phyloP scores from a whole-genome alignment of 2,329 filamentous ascomycete genomes.

The Fusarium lateritium region DNA sequence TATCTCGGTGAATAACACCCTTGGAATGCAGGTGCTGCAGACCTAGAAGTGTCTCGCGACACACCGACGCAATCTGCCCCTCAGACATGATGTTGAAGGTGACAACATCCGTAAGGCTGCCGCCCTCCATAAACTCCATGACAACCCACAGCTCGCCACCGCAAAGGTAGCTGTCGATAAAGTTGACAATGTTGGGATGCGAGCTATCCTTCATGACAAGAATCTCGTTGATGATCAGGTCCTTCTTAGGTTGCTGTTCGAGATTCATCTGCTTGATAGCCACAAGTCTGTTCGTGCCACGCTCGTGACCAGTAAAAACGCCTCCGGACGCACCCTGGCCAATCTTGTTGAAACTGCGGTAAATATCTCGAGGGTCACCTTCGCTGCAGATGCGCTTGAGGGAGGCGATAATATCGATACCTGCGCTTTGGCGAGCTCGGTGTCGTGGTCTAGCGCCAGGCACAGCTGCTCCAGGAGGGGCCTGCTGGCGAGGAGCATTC shows the following conservation, averaged over 20 bases:
- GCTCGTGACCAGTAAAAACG: slow-evolving; percentile 92
- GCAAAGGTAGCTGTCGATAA: slow-evolving; percentile 96
- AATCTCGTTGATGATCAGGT: slow-evolving; percentile 99
- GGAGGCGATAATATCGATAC: slow-evolving; percentile 84
- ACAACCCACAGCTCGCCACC: slow-evolving; percentile 96
- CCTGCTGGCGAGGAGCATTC: slow-evolving; percentile 56
- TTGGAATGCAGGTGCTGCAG: slow-evolving; percentile 97
- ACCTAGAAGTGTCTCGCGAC: slow-evolving; percentile 91
- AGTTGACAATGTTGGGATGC: slow-evolving; percentile 99
- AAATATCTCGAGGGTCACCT: slow-evolving; percentile 90
- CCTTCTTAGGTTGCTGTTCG: slow-evolving; percentile 98
- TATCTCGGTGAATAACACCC: slow-evolving; percentile 97
- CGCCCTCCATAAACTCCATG: slow-evolving; percentile 99
- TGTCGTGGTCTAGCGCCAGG: slow-evolving; percentile 80
- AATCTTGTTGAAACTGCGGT: slow-evolving; percentile 91
- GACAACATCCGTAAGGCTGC: slow-evolving; percentile 96
- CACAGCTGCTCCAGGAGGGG: slow-evolving; percentile 52
- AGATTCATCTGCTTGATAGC: slow-evolving; percentile 99
- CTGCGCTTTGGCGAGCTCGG: slow-evolving; percentile 82
- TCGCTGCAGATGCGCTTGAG: slow-evolving; percentile 92
- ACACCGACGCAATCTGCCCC: slow-evolving; percentile 96
- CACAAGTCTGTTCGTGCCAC: slow-evolving; percentile 86
- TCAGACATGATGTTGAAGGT: slow-evolving; percentile 99
- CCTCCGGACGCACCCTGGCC: slow-evolving; percentile 97
- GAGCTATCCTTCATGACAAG: slow-evolving; percentile 99